Evolutionary conservation across 1,284 basidiomycete genomes (phyloP).

Genomic region (Ganoderma lucidum): DNA sequence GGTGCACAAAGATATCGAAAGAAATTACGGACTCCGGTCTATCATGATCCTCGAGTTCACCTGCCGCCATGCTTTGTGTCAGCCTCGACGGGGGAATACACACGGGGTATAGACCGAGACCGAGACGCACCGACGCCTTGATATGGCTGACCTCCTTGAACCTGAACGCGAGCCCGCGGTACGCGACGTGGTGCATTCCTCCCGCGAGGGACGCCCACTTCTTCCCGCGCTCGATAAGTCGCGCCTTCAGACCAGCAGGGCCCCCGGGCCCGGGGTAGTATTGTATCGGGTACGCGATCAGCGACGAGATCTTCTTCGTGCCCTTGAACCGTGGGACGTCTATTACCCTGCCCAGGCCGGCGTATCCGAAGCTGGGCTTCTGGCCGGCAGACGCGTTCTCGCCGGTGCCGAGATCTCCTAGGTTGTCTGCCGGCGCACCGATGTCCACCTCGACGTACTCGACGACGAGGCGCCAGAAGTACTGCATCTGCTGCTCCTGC

Average conservation of each 20-base stretch:
- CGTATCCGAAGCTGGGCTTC: slow-evolving; percentile 46
- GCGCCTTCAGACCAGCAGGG: slow-evolving; percentile 48
- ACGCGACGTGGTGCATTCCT: slow-evolving; percentile 64
- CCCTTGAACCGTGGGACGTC: slow-evolving; percentile 51
- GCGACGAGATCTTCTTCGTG: slow-evolving; percentile 54
- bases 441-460: slow-evolving; percentile 44
- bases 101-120: neutral
- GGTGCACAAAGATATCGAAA: slow-evolving; percentile 10
- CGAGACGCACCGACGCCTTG: slow-evolving; percentile 54
- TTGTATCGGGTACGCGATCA: slow-evolving; percentile 60
- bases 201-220: slow-evolving; percentile 58
- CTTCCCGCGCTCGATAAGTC: slow-evolving; percentile 55
- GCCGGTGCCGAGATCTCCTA: slow-evolving; percentile 42
- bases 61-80: slow-evolving; percentile 27
- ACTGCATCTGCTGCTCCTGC: slow-evolving; percentile 37
- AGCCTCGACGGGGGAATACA: neutral
- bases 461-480: slow-evolving; percentile 40
- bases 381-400: slow-evolving; percentile 47
- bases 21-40: slow-evolving; percentile 52
- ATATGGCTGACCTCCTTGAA: slow-evolving; percentile 41
- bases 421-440: slow-evolving; percentile 38
- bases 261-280: slow-evolving; percentile 53
- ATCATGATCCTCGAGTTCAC: slow-evolving; percentile 59
- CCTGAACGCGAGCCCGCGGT: slow-evolving; percentile 47
- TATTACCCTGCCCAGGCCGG: slow-evolving; percentile 51